Base-by-base conservation (phyloP, 495 filamentous ascomycete species). In the Penicillium coffeae region DNA sequence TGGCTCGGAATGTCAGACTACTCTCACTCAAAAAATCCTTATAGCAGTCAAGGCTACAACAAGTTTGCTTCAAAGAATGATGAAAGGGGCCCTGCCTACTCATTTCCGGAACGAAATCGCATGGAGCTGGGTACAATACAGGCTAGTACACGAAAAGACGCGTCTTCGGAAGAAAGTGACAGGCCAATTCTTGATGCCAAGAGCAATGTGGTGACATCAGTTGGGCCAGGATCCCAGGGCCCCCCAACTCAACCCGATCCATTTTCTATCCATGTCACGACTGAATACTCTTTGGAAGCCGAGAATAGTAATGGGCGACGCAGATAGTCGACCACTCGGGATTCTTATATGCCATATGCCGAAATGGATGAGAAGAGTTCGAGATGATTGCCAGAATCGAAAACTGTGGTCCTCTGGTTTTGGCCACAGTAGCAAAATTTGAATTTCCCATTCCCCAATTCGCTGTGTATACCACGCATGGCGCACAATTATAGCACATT, bases 1-100 rank as follows among this genome's bases (percentile, higher is more conserved):
- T 56, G 52, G 52, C 39, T 59, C 25, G 56, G 56, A n/a, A 47
- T 44, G 7, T 22, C 50, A 19, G 43, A 48, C 30, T 50, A 41
- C 49, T 44, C 43, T 16, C 32, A 36, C 27, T 46, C 49, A 13
- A 49, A 52, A 36, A 38, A 19, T 14, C 40, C 40, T 0, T 56
- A 56, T 25, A 43, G 42, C 14, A 48, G 43, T 14, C 38, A 44
- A 5, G 53, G 39, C 0, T 56, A 52, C 22, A 56, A 56, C 32
- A 30, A 39, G 1, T 45, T 48, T 25, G 53, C 48, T 10, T 51
- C 48, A 3, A 50, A 41, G 39, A 38, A 32, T n/a, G n/a, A n/a
- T n/a, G 20, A 44, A 48, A 38, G 16, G n/a, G 41, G 20, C 19
- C 21, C 35, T 16, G 10, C 16, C 12, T 40, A 9, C 4, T 5